These are phyloP conservation scores for Chytriomyces confervae DNA, from an alignment of 192 early-diverging fungal genomes.

Conservation along the genomic window DNA sequence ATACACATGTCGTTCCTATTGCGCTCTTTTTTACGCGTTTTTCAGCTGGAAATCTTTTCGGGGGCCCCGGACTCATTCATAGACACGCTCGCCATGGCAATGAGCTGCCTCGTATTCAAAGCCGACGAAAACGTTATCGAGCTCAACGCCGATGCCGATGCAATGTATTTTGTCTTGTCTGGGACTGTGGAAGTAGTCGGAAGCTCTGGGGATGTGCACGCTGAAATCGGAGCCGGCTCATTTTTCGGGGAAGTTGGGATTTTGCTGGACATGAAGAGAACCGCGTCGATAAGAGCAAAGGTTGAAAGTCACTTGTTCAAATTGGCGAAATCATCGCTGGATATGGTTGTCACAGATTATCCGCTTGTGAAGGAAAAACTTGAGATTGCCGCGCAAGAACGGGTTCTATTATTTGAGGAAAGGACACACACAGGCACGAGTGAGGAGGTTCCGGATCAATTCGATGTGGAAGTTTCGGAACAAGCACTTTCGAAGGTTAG, in stretches of 20 bases:
- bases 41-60: conserved; percentile 45
- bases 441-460: conserved; percentile 35
- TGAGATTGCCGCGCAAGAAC: conserved; percentile 51
- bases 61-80: conserved; percentile 42
- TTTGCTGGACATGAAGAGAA: conserved; percentile 52
- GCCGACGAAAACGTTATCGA: conserved; percentile 38
- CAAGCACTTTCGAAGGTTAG: conserved; percentile 52
- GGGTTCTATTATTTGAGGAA: conserved; percentile 39
- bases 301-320: conserved; percentile 51
- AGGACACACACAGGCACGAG: conserved; percentile 31
- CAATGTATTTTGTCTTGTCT: conserved; percentile 52
- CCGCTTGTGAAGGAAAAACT: conserved; percentile 49
- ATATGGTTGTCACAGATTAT: conserved; percentile 38
- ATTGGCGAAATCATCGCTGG: conserved; percentile 44
- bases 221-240: conserved; percentile 47
- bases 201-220: conserved; percentile 43
- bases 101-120: conserved; percentile 37
- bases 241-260: conserved; percentile 64
- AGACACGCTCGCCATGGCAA: conserved; percentile 40
- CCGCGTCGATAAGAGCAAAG: conserved; percentile 52
- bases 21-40: background rate
- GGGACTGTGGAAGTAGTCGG: conserved; percentile 51
- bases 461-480: conserved; percentile 50
- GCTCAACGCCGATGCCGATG: conserved; percentile 44
- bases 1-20: background rate